A percentile compares a stretch with the other conserved stretches of the same genome.
These are phyloP conservation scores for Albizia julibrissin DNA, from an alignment of 306 rosid species.

Conservation along the genomic window DNA sequence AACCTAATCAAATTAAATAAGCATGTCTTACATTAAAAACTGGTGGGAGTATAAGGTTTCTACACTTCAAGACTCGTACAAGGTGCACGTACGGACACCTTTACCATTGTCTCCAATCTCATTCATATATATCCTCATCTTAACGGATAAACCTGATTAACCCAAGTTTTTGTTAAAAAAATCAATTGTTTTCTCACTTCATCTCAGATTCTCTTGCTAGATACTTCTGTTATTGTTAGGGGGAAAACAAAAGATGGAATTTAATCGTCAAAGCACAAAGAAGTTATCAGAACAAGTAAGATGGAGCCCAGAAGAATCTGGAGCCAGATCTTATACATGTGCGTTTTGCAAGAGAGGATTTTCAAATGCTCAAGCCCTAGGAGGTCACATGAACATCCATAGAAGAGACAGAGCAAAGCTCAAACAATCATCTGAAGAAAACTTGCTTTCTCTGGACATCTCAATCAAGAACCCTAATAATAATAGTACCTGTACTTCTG, in stretches of 20 bases:
- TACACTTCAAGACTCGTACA: not conserved
- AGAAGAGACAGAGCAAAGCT: constrained; percentile 71
- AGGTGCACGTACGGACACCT: not conserved
- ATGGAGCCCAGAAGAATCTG: not conserved
- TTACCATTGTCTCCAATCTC: constrained; percentile 23
- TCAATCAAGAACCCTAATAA: not conserved
- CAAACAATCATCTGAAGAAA: constrained; percentile 60
- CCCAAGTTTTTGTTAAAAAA: constrained; percentile 17
- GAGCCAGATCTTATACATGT: constrained; percentile 54
- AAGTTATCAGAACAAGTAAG: constrained; percentile 32
- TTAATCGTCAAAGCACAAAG: constrained; percentile 34
- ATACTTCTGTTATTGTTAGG: not conserved
- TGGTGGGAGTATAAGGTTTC: not conserved
- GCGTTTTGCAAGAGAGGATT: constrained; percentile 68
- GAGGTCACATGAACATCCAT: constrained; percentile 86
- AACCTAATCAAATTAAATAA: no score
- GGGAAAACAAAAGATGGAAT: constrained; percentile 33
- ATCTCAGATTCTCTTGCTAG: constrained; percentile 20
- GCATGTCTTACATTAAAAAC: no score
- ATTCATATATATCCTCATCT: constrained; percentile 27
- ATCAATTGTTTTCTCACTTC: not conserved
- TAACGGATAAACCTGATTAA: constrained; percentile 26
- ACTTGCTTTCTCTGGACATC: constrained; percentile 41
- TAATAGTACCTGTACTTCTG: not conserved
- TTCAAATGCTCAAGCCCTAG: constrained; percentile 82